phyloP scores from a whole-genome alignment of 2,329 filamentous ascomycete genomes.

The Aspergillus udagawae region DNA sequence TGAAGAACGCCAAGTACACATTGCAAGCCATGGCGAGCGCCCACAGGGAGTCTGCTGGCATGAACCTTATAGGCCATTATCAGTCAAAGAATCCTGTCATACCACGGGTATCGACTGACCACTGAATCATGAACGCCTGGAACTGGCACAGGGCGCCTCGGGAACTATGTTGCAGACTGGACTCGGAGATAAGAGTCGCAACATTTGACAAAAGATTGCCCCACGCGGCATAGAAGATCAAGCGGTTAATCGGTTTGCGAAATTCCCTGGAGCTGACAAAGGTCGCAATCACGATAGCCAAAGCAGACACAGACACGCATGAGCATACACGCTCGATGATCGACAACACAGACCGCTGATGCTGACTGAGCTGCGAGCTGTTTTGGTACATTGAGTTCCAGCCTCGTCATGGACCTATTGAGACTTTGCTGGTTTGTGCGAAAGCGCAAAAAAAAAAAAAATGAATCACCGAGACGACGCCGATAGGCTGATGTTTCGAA shows the following conservation, averaged over 20 bases:
- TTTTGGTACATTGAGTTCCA: not conserved
- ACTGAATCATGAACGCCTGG: constrained; percentile 73
- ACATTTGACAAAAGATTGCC: constrained; percentile 72
- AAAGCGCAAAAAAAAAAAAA: not conserved
- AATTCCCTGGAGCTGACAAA: constrained; percentile 16
- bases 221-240: constrained; percentile 74
- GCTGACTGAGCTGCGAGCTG: not conserved
- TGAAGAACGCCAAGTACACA: constrained; percentile 72
- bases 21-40: constrained; percentile 75
- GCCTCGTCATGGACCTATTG: not conserved
- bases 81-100: not conserved
- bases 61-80: constrained; percentile 52
- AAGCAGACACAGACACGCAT: constrained; percentile 15
- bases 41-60: constrained; percentile 69
- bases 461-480: too few species aligned
- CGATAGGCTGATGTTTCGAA: too few species aligned
- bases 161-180: constrained; percentile 47
- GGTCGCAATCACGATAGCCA: constrained; percentile 17
- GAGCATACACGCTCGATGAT: constrained; percentile 19
- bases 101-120: constrained; percentile 48
- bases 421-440: not conserved
- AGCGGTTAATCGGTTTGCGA: constrained; percentile 59
- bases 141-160: constrained; percentile 63
- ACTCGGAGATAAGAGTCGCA: constrained; percentile 65
- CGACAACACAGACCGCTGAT: constrained; percentile 6